Evolutionary conservation across 768 basidiomycete species (phyloP).

Genomic region (Boletus speciosus): DNA sequence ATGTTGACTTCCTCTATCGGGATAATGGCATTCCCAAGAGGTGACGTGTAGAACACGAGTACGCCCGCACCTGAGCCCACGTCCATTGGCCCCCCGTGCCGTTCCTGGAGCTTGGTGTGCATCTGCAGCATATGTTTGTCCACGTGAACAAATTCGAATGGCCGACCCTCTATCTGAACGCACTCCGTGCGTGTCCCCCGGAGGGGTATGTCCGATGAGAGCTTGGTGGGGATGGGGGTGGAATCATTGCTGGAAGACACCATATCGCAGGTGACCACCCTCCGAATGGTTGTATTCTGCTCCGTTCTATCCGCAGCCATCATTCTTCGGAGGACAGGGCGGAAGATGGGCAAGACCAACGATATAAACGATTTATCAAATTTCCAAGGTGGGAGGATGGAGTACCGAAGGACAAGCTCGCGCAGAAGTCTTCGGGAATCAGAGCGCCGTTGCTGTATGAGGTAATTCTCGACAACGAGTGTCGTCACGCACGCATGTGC

Average conservation of each 20-base stretch:
- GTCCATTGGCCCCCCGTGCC: background rate
- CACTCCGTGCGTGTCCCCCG: background rate
- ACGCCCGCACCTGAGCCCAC: background rate
- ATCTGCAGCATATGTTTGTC: background rate
- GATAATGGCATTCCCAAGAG: background rate
- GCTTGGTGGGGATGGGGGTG: background rate
- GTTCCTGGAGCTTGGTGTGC: background rate
- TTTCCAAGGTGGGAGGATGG: background rate
- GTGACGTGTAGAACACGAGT: background rate
- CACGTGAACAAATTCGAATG: background rate
- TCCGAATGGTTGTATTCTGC: background rate
- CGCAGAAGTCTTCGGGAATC: background rate
- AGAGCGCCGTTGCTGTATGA: background rate
- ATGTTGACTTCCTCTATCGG: background rate
- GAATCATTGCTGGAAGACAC: background rate
- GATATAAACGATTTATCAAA: background rate
- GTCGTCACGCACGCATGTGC: constrained; percentile 4
- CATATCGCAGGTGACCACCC: background rate
- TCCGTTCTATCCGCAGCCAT: background rate
- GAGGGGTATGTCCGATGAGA: background rate
- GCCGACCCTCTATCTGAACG: background rate
- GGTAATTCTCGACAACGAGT: background rate
- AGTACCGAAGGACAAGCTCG: background rate
- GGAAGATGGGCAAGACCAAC: background rate
- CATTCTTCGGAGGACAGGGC: background rate